Conservation (phyloP, 2,329 filamentous ascomycete species). For the Fusarium albosuccineum region DNA sequence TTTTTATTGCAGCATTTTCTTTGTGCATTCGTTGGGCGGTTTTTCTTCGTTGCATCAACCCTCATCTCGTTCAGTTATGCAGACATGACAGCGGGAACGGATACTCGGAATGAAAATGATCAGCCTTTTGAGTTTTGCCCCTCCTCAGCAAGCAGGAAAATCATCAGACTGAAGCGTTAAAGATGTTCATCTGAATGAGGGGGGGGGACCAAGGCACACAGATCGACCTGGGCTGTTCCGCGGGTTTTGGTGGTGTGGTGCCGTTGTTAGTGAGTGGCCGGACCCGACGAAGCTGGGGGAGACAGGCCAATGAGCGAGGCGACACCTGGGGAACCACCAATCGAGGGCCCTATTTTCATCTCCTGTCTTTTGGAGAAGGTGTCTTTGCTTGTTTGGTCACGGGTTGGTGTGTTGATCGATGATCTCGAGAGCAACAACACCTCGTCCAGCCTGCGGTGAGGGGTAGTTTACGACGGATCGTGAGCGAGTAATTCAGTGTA, state of each 20-base stretch:
- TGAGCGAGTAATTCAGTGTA: conserved; percentile 6
- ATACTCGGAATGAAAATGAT: conserved; percentile 11
- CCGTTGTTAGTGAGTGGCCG: conserved; percentile 27
- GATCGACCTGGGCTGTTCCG: conserved; percentile 21
- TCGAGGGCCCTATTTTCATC: conserved; percentile 27
- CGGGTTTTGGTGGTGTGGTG: conserved; percentile 35
- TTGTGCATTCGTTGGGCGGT: neutral
- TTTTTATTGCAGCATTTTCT: neutral
- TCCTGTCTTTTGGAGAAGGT: conserved; percentile 6
- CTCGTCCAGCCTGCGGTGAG: conserved; percentile 18
- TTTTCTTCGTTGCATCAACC: neutral
- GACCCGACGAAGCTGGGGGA: conserved; percentile 5
- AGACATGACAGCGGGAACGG: neutral
- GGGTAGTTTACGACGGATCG: conserved; percentile 25
- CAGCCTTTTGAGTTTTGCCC: conserved; percentile 10
- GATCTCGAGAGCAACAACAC: conserved; percentile 4
- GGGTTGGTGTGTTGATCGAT: conserved; percentile 37
- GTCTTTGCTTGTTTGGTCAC: conserved; percentile 18
- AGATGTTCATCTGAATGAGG: conserved; percentile 3
- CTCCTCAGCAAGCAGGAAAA: conserved; percentile 2
- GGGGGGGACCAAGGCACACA: conserved; percentile 32
- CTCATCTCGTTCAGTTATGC: neutral
- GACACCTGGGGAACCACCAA: conserved; percentile 1
- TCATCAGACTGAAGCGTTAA: neutral
- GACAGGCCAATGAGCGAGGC: conserved; percentile 20